Conservation (phyloP, 345 rosid species). For the Bruguiera gymnorhiza region DNA sequence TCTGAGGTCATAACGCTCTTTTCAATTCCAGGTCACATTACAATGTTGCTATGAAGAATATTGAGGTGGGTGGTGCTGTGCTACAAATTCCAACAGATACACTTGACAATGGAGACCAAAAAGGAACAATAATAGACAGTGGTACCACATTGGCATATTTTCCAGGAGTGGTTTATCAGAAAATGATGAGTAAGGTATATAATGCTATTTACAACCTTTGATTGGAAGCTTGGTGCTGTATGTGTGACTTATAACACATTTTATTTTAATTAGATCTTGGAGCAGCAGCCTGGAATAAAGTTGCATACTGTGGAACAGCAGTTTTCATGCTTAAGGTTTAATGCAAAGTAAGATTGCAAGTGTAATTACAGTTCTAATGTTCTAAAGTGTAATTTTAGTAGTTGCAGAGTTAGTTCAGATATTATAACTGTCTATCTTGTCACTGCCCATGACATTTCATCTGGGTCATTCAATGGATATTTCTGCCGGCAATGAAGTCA, state of each 20-base stretch:
- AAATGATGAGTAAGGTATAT: slow-evolving; percentile 49
- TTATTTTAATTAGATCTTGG: slow-evolving; percentile 44
- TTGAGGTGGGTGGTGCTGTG: slow-evolving; percentile 61
- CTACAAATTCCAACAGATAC: slow-evolving; percentile 54
- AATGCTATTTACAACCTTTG: background rate
- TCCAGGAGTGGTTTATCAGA: slow-evolving; percentile 49
- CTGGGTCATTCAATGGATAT: background rate
- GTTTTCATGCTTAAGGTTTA: slow-evolving; percentile 60
- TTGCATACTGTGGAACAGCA: slow-evolving; percentile 53
- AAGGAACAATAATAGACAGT: slow-evolving; percentile 78
- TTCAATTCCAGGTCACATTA: slow-evolving; percentile 68
- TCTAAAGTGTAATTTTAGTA: background rate
- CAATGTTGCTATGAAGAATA: slow-evolving; percentile 60
- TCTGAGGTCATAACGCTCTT: slow-evolving; percentile 16
- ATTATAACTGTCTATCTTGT: background rate
- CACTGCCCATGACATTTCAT: background rate
- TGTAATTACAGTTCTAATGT: slow-evolving; percentile 5
- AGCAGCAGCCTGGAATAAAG: slow-evolving; percentile 47
- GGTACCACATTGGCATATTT: slow-evolving; percentile 95
- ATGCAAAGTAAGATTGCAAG: slow-evolving; percentile 48
- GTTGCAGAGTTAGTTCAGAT: background rate
- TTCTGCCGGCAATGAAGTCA: background rate
- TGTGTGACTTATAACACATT: background rate
- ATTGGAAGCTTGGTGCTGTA: background rate
- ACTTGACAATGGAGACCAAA: slow-evolving; percentile 40